These are phyloP conservation scores for Cruciata laevipes DNA, from an alignment of 257 asterid genomes.

Conservation along the genomic window DNA sequence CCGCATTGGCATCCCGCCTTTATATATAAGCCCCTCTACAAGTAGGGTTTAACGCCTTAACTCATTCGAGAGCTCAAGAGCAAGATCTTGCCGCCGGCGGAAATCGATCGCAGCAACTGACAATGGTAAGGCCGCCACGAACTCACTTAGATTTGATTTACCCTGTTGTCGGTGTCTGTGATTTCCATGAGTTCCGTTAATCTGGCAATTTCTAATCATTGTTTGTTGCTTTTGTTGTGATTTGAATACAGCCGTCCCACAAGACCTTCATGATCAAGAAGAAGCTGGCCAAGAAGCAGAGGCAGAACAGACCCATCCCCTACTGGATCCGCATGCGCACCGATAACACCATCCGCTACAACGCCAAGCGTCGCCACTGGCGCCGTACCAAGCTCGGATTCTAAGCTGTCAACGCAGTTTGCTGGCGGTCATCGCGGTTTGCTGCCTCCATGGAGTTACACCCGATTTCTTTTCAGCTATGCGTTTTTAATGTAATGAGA, in stretches of 20 bases:
- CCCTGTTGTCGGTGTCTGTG: not conserved
- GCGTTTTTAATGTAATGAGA: not conserved
- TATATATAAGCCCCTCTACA: not conserved
- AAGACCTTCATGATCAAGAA: conserved; percentile 75
- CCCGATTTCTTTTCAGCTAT: not conserved
- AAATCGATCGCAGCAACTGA: conserved; percentile 12
- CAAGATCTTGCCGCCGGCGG: not conserved
- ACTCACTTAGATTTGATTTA: not conserved
- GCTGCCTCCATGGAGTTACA: not conserved
- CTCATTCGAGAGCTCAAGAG: not conserved
- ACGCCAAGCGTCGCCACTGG: conserved; percentile 93
- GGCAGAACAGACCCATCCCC: conserved; percentile 87
- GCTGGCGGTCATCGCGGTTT: not conserved
- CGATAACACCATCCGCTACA: conserved; percentile 84
- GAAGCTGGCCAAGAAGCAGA: conserved; percentile 88
- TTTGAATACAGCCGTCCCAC: conserved; percentile 61
- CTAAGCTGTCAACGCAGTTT: conserved; percentile 14
- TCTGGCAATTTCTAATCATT: not conserved
- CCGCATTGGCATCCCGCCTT: not conserved
- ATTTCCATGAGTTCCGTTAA: no score
- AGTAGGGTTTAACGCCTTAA: not conserved
- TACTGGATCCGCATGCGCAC: conserved; percentile 83
- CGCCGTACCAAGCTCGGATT: conserved; percentile 97
- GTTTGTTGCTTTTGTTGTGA: not conserved
- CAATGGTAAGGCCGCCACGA: conserved; percentile 15